Percentiles rank a stretch among this genome's conserved stretches.
Evolutionary conservation across 441 rosid species (phyloP).

Genomic region (Monsonia emarginata): DNA sequence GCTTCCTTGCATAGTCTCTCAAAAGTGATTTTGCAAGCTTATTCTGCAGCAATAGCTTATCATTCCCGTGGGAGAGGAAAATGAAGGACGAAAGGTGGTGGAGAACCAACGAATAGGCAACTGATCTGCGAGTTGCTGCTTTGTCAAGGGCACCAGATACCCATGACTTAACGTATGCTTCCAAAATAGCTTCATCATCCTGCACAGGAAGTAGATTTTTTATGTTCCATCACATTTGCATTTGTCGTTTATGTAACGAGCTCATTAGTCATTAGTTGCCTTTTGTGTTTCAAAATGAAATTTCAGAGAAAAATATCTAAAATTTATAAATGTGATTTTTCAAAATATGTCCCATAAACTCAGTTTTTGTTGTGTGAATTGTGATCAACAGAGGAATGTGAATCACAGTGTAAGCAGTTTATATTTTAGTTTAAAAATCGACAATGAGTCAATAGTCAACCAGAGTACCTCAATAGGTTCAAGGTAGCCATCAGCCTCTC

Average conservation of each 20-base stretch:
- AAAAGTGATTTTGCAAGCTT: constrained; percentile 59
- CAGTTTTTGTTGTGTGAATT: not conserved
- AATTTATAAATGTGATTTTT: not conserved
- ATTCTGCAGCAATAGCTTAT: constrained; percentile 31
- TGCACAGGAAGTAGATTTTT: constrained; percentile 19
- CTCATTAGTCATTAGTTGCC: not conserved
- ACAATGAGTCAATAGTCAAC: not conserved
- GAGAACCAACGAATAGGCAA: constrained; percentile 48
- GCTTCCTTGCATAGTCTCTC: constrained; percentile 62
- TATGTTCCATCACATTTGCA: too few relatives aligned
- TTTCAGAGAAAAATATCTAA: not conserved
- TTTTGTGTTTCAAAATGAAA: not conserved
- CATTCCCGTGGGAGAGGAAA: constrained; percentile 28
- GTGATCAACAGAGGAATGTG: too few relatives aligned
- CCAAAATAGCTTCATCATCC: constrained; percentile 62
- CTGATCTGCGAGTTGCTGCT: constrained; percentile 51
- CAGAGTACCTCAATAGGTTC: constrained; percentile 69
- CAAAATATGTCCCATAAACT: not conserved
- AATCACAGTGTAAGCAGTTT: not conserved
- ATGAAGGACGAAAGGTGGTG: constrained; percentile 64
- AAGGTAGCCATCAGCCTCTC: constrained; percentile 60
- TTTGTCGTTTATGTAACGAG: too few relatives aligned
- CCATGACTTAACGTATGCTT: constrained; percentile 79
- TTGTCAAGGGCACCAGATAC: constrained; percentile 65
- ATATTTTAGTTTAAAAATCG: not conserved